Evolutionary conservation across 1,284 basidiomycete species (phyloP).

Genomic region (Trichosporon sp.): DNA sequence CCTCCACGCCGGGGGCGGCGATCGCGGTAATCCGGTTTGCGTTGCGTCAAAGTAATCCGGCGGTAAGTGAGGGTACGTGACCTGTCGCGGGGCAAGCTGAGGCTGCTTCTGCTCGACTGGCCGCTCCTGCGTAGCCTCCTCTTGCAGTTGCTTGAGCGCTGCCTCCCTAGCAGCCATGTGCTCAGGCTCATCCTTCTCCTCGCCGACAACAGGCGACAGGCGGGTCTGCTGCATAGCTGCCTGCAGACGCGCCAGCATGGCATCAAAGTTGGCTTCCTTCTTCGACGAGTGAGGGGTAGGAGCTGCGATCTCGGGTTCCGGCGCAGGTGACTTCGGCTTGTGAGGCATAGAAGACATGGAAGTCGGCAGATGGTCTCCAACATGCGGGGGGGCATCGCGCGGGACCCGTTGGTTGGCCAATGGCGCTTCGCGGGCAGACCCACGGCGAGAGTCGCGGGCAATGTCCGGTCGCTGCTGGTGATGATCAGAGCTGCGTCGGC

Average conservation of each 20-base stretch:
- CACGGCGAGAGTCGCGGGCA: slow-evolving; percentile 7
- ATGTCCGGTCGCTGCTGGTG: slow-evolving; percentile 15
- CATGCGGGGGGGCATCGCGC: slow-evolving; percentile 26
- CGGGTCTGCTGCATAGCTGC: slow-evolving; percentile 72
- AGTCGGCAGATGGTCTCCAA: not conserved
- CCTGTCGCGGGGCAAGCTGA: slow-evolving; percentile 18
- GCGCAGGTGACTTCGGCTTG: slow-evolving; percentile 4
- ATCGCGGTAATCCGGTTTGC: slow-evolving; percentile 46
- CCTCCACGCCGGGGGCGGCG: slow-evolving; percentile 61
- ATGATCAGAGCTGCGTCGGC: slow-evolving; percentile 13
- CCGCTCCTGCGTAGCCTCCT: not conserved
- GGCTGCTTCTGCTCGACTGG: slow-evolving; percentile 15
- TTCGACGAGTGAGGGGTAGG: slow-evolving; percentile 29
- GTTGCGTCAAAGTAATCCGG: slow-evolving; percentile 49
- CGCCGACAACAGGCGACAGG: slow-evolving; percentile 58
- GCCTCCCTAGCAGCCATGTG: not conserved
- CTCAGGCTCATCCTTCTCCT: slow-evolving; percentile 5
- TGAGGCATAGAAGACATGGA: not conserved
- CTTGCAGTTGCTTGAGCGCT: not conserved
- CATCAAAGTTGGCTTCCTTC: slow-evolving; percentile 71
- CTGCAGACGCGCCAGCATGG: slow-evolving; percentile 84
- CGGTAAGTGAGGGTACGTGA: slow-evolving; percentile 25
- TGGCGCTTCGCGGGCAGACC: not conserved
- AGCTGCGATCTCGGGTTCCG: slow-evolving; percentile 21
- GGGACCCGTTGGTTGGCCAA: not conserved